Percentiles rank a stretch among this genome's conserved stretches.
These are phyloP conservation scores for Russula lepida DNA, from an alignment of 768 basidiomycete species.

Conservation along the genomic window DNA sequence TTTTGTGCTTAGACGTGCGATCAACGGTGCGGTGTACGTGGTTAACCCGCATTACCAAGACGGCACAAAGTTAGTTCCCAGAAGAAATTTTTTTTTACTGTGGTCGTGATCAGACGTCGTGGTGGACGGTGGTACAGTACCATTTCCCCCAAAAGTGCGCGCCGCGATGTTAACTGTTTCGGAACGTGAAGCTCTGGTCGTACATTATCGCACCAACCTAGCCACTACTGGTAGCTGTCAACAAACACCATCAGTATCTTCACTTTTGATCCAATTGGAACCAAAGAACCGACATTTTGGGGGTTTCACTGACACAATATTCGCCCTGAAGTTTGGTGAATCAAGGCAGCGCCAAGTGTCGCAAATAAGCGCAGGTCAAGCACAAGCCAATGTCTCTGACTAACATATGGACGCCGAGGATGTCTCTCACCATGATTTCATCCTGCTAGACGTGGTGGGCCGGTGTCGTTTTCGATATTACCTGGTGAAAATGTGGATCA, in stretches of 20 bases:
- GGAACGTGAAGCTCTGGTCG: neutral
- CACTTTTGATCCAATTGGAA: neutral
- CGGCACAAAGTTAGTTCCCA: neutral
- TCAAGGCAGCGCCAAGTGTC: neutral
- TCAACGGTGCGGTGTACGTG: neutral
- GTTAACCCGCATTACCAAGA: neutral
- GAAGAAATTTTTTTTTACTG: neutral
- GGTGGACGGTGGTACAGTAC: neutral
- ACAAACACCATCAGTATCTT: neutral
- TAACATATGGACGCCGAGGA: neutral
- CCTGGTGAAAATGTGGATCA: too few relatives aligned
- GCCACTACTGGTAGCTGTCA: neutral
- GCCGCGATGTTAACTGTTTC: too few relatives aligned
- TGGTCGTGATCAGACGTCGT: neutral
- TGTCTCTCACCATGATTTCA: too few relatives aligned
- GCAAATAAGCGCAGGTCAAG: neutral
- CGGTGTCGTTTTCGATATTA: too few relatives aligned
- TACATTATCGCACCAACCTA: neutral
- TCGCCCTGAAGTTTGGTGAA: neutral
- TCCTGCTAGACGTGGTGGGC: too few relatives aligned
- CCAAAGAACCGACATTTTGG: neutral
- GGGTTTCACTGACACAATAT: neutral
- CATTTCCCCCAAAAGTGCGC: neutral
- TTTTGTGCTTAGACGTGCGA: neutral
- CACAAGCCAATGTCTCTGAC: neutral